phyloP scores from a whole-genome alignment of 2,329 filamentous ascomycete genomes.

The Pleoardoris graminearum region DNA sequence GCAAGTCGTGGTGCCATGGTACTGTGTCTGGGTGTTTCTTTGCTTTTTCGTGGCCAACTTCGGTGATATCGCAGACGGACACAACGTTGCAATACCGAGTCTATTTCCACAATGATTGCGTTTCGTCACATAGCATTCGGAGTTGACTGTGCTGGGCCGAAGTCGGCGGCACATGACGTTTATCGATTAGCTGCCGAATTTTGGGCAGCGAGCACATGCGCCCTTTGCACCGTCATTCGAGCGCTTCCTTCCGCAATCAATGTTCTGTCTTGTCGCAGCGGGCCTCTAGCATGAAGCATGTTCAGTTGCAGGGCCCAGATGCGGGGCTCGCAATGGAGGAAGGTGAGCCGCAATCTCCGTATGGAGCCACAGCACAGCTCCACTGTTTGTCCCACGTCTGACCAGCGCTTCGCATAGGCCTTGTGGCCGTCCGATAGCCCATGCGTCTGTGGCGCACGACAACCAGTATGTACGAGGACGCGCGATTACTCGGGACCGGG shows the following conservation, averaged over 20 bases:
- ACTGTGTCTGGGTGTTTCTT: not conserved
- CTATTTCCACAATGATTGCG: not conserved
- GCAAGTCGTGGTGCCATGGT: slow-evolving; percentile 60
- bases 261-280: not conserved
- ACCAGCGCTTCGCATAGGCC: slow-evolving; percentile 12
- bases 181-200: slow-evolving; percentile 25
- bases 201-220: slow-evolving; percentile 1
- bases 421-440: slow-evolving; percentile 30
- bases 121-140: slow-evolving; percentile 2
- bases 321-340: slow-evolving; percentile 36
- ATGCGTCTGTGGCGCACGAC: not conserved
- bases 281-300: slow-evolving; percentile 45
- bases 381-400: slow-evolving; percentile 12
- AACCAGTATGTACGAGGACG: slow-evolving; percentile 17
- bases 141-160: slow-evolving; percentile 5
- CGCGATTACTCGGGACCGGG: slow-evolving; percentile 9
- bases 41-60: not conserved
- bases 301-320: slow-evolving; percentile 40
- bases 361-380: slow-evolving; percentile 2
- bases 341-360: slow-evolving; percentile 24
- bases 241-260: not conserved
- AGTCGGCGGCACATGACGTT: slow-evolving; percentile 20
- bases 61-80: not conserved
- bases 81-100: not conserved
- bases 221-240: not conserved